Evolutionary conservation across 345 rosid species (phyloP), one percentile per base, ranked within the genome.

Genomic region (Hypericum androsaemum): DNA sequence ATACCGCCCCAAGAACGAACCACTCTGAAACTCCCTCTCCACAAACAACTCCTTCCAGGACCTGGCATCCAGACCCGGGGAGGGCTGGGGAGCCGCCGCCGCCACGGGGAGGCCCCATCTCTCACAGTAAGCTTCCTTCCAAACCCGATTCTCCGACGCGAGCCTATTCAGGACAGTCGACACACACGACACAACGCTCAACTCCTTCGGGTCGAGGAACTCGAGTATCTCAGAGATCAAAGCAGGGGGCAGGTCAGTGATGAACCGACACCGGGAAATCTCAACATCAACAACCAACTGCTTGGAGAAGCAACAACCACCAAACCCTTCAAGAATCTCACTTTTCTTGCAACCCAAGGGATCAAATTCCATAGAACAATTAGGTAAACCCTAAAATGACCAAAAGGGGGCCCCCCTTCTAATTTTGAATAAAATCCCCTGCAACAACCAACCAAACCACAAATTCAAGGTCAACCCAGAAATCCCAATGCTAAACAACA

Each of bases 1-100:
- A 47, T 68, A 82, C 1, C 87, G 79, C 47, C 98, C 92, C 71
- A 77, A 64, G 52, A 86, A 84, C 5, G 59, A 82, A 77, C 63
- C 77, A 62, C 90, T 84, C 81, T 92, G 80, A 64, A 71, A 87
- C 60, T 89, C 89, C 63, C 98, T 80, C 80, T 89, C 92, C 68
- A 82, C 85, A 74, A 86, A 89, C 61, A 89, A 58, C 47, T 80
- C 77, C 70, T 79, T 89, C 98, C 98, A 89, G 8, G 88, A 78
- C 58, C 64, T 77, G 68, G 77, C 90, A 55, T 75, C 80, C 1
- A 22, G 1, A 1, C 32, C 32, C 32, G 32, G 4, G 32, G 32
- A 22, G 32, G n/a, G n/a, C n/a, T n/a, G n/a, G n/a, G n/a, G n/a
- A n/a, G n/a, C n/a, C n/a, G 71, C 66, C 0, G 63, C 47, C 28